Conservation (phyloP, 1,139 yeast species). For the Diutina scorzettiae region DNA sequence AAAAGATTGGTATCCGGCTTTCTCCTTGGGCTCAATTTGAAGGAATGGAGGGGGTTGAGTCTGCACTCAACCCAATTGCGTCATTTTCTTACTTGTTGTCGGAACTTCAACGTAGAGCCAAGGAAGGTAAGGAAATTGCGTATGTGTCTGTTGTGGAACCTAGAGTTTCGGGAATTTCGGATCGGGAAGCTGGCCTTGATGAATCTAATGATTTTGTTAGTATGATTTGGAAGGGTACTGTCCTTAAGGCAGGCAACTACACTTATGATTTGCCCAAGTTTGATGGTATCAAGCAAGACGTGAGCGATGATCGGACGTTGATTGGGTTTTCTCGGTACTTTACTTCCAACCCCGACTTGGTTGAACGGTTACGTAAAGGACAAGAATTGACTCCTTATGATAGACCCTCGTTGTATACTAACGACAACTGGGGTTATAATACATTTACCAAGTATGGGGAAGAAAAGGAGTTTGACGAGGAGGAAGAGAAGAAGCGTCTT, state of each 20-base stretch:
- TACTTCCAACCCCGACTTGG: constrained; percentile 12
- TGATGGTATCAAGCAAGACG: constrained; percentile 13
- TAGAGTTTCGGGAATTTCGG: constrained; percentile 17
- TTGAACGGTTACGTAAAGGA: constrained; percentile 3
- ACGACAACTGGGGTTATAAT: constrained; percentile 5
- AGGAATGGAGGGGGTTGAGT: constrained; percentile 14
- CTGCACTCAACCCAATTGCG: not conserved
- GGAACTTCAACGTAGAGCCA: not conserved
- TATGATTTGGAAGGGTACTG: constrained; percentile 35
- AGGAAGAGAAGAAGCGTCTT: not conserved
- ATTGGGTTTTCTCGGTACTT: constrained; percentile 21
- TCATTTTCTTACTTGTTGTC: not conserved
- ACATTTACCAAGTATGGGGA: not conserved
- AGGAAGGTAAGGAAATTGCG: constrained; percentile 29
- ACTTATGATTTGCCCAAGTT: constrained; percentile 15
- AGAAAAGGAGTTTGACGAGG: not conserved
- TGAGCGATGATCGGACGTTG: constrained; percentile 20
- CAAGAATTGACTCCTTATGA: constrained; percentile 5
- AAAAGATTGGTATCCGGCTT: constrained; percentile 60
- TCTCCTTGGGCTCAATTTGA: constrained; percentile 44
- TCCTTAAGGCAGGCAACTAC: constrained; percentile 37
- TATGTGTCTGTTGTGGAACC: constrained; percentile 34
- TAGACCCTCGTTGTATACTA: constrained; percentile 1
- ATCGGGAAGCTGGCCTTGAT: constrained; percentile 11
- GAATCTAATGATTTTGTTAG: constrained; percentile 23